Conservation (phyloP, 805 yeast species). For the Pichia nakasei region DNA sequence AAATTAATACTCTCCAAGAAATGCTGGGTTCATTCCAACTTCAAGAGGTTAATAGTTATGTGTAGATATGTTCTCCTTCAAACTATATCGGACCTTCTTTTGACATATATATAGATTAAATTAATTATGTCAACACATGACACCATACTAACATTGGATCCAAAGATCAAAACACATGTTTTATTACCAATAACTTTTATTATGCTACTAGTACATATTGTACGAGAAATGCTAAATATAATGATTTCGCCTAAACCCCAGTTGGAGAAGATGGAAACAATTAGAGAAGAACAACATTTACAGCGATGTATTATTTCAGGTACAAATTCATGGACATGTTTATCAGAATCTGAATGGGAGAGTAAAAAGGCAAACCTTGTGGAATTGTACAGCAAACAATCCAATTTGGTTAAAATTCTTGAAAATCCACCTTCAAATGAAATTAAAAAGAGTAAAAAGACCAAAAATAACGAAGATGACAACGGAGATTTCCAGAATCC, state of each 20-base stretch:
- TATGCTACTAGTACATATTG: constrained; percentile 79
- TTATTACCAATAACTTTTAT: constrained; percentile 80
- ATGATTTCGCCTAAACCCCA: constrained; percentile 54
- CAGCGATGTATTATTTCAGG: constrained; percentile 28
- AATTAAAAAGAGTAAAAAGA: constrained; percentile 10
- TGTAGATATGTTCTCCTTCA: too few relatives aligned
- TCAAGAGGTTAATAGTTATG: too few relatives aligned
- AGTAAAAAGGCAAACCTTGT: constrained; percentile 1
- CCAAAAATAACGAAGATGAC: constrained; percentile 25
- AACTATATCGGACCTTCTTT: too few relatives aligned
- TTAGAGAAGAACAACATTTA: constrained; percentile 59
- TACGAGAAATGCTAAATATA: constrained; percentile 59
- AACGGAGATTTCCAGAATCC: constrained; percentile 42
- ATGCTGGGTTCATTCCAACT: too few relatives aligned
- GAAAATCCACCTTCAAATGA: not conserved
- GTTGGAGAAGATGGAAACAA: constrained; percentile 39
- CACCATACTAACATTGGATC: constrained; percentile 58
- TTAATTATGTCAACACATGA: not conserved
- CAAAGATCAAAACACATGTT: constrained; percentile 82
- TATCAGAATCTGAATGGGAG: constrained; percentile 11
- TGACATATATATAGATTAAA: too few relatives aligned
- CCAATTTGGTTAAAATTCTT: constrained; percentile 3
- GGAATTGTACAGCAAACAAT: constrained; percentile 2
- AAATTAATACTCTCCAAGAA: too few relatives aligned
- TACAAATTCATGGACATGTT: constrained; percentile 1